These are phyloP conservation scores for Microsporum ferrugineum DNA, from an alignment of 2,329 filamentous ascomycete genomes.

Conservation along the genomic window DNA sequence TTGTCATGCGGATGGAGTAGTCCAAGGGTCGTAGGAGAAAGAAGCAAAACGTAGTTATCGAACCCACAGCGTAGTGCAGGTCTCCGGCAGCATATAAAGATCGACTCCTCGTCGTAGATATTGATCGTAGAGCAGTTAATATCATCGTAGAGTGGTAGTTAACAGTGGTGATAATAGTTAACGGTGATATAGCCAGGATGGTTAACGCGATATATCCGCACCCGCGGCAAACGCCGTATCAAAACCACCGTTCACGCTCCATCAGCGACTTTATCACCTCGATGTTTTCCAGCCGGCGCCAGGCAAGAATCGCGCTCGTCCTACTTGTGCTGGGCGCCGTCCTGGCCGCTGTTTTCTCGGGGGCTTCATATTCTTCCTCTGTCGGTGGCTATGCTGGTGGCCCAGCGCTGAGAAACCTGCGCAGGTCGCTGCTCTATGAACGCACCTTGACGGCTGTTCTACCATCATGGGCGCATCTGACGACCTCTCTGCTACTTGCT, in stretches of 20 bases:
- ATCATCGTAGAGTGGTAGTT: too few species aligned
- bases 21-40: too few species aligned
- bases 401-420: neutral
- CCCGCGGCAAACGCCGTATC: neutral
- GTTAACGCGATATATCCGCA: neutral
- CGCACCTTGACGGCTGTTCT: slow-evolving; percentile 4
- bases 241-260: neutral
- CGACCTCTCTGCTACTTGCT: slow-evolving; percentile 4
- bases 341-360: neutral
- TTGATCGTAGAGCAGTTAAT: too few species aligned
- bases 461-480: slow-evolving; percentile 8
- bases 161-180: too few species aligned
- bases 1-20: too few species aligned
- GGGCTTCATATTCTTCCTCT: neutral
- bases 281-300: neutral
- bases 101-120: too few species aligned
- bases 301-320: neutral
- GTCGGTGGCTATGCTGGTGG: neutral
- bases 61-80: too few species aligned
- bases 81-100: too few species aligned
- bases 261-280: neutral
- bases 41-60: too few species aligned
- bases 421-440: slow-evolving; percentile 4
- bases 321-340: neutral
- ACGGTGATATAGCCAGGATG: too few species aligned